phyloP scores from a whole-genome alignment of 2,329 filamentous ascomycete genomes.

The Knufia fluminis region DNA sequence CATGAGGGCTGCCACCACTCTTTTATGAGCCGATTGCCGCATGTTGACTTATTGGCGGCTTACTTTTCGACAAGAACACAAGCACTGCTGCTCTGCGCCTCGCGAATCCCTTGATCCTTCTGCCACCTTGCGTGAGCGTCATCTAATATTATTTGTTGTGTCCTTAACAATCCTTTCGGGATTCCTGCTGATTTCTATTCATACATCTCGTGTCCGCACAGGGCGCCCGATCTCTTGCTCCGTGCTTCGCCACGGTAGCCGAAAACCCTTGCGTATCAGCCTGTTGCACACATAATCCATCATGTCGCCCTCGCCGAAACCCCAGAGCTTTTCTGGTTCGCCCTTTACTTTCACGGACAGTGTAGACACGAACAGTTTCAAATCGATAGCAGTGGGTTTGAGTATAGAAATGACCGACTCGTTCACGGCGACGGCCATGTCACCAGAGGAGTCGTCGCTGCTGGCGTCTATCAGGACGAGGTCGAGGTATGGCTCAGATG shows the following conservation, averaged over 20 bases:
- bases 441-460: neutral
- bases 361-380: neutral
- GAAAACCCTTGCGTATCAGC: conserved; percentile 1
- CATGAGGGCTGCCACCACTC: neutral
- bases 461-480: neutral
- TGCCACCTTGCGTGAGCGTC: conserved; percentile 1
- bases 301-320: conserved; percentile 1
- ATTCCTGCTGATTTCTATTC: neutral
- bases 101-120: conserved; percentile 4
- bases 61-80: neutral
- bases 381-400: neutral
- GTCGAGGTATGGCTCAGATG: neutral
- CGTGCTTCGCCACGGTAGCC: conserved; percentile 7
- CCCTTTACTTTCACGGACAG: conserved; percentile 4
- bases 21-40: conserved; percentile 2
- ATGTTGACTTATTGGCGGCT: conserved; percentile 2
- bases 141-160: neutral
- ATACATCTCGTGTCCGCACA: conserved; percentile 6
- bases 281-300: conserved; percentile 7
- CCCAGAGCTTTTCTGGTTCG: neutral
- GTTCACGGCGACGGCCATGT: neutral
- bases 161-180: neutral
- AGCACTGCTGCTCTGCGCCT: neutral
- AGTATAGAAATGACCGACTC: neutral
- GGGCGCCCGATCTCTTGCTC: conserved; percentile 7